Evolutionary conservation across 2,329 filamentous ascomycete species (phyloP).

Genomic region (Colletotrichum sp.): DNA sequence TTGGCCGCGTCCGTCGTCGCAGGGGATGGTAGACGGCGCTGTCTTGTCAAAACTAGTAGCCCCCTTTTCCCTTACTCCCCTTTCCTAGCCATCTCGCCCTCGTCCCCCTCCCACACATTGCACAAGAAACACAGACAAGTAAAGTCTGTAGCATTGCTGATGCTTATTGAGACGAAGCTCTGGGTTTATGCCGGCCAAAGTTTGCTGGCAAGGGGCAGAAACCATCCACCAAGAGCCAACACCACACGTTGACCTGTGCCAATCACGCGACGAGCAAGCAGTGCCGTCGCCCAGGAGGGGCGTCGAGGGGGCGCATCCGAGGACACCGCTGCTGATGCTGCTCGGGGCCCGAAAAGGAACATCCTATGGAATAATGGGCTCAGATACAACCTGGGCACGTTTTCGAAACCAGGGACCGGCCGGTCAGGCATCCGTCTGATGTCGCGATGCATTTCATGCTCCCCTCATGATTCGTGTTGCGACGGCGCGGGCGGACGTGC

Average conservation of each 20-base stretch:
- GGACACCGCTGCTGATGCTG: background rate
- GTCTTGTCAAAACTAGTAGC: background rate
- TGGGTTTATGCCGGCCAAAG: slow-evolving; percentile 17
- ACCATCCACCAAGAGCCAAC: background rate
- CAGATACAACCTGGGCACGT: slow-evolving; percentile 18
- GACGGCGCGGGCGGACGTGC: slow-evolving; percentile 13
- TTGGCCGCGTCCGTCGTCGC: background rate
- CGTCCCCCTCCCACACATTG: background rate
- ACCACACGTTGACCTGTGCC: slow-evolving; percentile 6
- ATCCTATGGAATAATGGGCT: background rate
- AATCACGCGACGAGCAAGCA: background rate
- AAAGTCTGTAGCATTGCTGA: slow-evolving; percentile 3
- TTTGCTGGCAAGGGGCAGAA: slow-evolving; percentile 2
- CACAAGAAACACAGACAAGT: background rate
- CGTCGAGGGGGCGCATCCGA: background rate
- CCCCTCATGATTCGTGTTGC: slow-evolving; percentile 22
- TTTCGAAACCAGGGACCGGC: slow-evolving; percentile 22
- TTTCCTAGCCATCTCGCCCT: background rate
- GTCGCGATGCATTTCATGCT: slow-evolving; percentile 16
- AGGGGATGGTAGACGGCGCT: background rate
- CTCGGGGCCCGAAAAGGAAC: slow-evolving; percentile 2
- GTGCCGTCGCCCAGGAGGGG: background rate
- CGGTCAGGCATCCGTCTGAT: slow-evolving; percentile 19
- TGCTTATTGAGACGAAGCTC: slow-evolving; percentile 14
- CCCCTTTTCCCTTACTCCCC: background rate